Evolutionary conservation across 768 basidiomycete species (phyloP), one percentile per base, ranked within the genome.

Genomic region (Trametes meyenii): DNA sequence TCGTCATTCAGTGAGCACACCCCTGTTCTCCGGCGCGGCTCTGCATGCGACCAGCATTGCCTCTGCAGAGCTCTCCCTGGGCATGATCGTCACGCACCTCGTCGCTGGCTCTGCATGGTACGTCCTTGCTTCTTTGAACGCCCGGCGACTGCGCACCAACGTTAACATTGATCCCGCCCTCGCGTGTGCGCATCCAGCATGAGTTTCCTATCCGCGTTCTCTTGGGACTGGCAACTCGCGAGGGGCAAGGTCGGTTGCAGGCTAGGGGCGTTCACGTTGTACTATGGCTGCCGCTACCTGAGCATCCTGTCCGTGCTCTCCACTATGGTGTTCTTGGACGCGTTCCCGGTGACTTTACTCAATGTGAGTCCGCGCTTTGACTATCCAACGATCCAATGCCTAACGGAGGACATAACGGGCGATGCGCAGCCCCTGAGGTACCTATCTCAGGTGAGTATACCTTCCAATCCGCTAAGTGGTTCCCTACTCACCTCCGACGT

Each of bases 251-350:
- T 45, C 12, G 57, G 62, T 23, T 59, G 62, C 48, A 39, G 62
- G 6, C 29, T 48, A 0, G 53, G 62, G 6, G 53, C 57, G 4
- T 55, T 63, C 42, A 14, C 39, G 11, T 2, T 59, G 38, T 63
- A 63, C 26, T 50, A 50, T 19, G 52, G 40, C 11, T 50, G 52
- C 42, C 57, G 62, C 42, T 63, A 63, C 46, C 7, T 63, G 35
- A 39, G 57, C n/a, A 19, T 55, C 5, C 33, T 51, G 1, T 55
- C 62, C 23, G 46, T 55, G 17, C 7, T 58, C 39, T 35, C 49
- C 2, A 55, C 42, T 3, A 39, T 61, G 21, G 35, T 44, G 12
- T 61, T 42, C 36, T 33, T 55, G 8, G 49, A 61, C 49, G 33
- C 53, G 1, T 61, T 55, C 11, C 29, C 51, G 5, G 40, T 58